A percentile compares a stretch with the other conserved stretches of the same genome.
Evolutionary conservation across 140 eudicot genomes (phyloP).

Genomic region (Stevia rebaudiana): DNA sequence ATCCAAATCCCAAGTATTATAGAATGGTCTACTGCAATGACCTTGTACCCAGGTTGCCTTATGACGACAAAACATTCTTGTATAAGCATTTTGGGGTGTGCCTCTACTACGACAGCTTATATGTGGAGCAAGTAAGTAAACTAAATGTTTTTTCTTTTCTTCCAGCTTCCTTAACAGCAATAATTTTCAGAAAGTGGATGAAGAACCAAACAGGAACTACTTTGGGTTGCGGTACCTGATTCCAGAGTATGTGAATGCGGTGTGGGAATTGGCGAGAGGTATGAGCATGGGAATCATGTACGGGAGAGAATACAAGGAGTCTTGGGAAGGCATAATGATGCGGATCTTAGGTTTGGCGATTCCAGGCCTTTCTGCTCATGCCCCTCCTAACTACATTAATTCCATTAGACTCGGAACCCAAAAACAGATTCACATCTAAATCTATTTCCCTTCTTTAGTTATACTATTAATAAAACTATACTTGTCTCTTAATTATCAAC

Average conservation of each 20-base stretch:
- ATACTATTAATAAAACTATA: no score
- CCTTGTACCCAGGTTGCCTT: slow-evolving; percentile 87
- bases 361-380: slow-evolving; percentile 85
- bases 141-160: no score
- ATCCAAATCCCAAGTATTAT: slow-evolving; percentile 50
- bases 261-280: slow-evolving; percentile 80
- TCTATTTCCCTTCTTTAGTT: no score
- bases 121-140: slow-evolving; percentile 43
- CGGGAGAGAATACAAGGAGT: slow-evolving; percentile 62
- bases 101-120: slow-evolving; percentile 77
- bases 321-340: slow-evolving; percentile 57
- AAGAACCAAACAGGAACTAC: slow-evolving; percentile 79
- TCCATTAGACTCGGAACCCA: slow-evolving; percentile 69
- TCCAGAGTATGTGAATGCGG: slow-evolving; percentile 63
- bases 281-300: slow-evolving; percentile 39
- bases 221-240: slow-evolving; percentile 53
- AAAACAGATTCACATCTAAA: neutral
- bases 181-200: slow-evolving; percentile 48
- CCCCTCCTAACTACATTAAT: slow-evolving; percentile 72
- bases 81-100: slow-evolving; percentile 87
- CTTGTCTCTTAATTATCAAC: no score
- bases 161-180: no score
- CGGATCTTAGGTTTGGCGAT: slow-evolving; percentile 57
- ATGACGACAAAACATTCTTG: slow-evolving; percentile 74
- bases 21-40: slow-evolving; percentile 85